Percentiles rank a stretch among this genome's conserved stretches.
phyloP scores from a whole-genome alignment of 176 grass and related monocot species.

The Pontederia paniculata region DNA sequence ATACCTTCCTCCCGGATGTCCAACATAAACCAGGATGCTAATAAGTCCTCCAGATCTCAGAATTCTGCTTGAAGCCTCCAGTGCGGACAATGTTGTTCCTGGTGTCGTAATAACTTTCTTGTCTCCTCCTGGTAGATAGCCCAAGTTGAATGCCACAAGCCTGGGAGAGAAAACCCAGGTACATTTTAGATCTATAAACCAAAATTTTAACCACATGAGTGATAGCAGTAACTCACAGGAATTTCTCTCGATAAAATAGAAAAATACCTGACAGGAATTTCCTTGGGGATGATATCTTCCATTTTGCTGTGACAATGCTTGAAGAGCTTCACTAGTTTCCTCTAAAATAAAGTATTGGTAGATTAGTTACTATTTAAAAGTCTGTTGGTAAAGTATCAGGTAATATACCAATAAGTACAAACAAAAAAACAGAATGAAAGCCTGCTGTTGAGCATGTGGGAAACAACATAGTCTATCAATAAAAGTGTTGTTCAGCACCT shows the following conservation, averaged over 20 bases:
- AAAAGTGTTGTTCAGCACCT: conserved; percentile 29
- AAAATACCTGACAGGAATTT: conserved; percentile 58
- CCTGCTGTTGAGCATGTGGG: neutral
- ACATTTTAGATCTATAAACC: neutral
- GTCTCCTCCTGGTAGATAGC: conserved; percentile 85
- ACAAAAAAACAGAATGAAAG: neutral
- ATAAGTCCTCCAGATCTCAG: conserved; percentile 52
- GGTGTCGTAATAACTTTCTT: conserved; percentile 64
- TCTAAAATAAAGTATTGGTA: conserved; percentile 23
- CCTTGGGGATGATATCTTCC: conserved; percentile 62
- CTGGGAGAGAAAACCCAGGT: conserved; percentile 8
- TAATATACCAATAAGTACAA: neutral
- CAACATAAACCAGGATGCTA: conserved; percentile 76
- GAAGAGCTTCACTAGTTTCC: conserved; percentile 57
- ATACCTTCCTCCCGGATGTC: conserved; percentile 92
- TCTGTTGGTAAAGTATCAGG: conserved; percentile 6
- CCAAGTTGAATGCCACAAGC: conserved; percentile 86
- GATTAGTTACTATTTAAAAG: conserved; percentile 6
- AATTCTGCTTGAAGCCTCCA: conserved; percentile 64
- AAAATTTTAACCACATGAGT: no score
- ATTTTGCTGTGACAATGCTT: conserved; percentile 68
- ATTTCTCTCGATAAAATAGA: neutral
- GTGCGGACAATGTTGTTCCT: conserved; percentile 54
- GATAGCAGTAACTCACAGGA: no score
- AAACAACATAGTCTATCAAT: neutral